Evolutionary conservation across 768 basidiomycete species (phyloP).

Genomic region (Rhodosporidiobolus sp.): DNA sequence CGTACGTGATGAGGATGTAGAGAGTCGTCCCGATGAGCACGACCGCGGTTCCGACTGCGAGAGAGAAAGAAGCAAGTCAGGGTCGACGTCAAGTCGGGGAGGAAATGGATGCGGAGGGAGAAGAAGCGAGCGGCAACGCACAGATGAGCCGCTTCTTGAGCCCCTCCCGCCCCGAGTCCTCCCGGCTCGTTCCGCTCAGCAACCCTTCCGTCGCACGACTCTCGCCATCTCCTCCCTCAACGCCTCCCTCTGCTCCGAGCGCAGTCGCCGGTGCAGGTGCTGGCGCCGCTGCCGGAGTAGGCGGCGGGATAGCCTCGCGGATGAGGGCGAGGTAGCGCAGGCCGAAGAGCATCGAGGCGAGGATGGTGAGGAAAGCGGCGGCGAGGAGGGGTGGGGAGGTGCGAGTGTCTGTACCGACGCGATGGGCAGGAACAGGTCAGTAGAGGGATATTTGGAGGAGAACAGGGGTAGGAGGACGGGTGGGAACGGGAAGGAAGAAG

Average conservation of each 20-base stretch:
- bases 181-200: background rate
- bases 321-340: constrained; percentile 41
- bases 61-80: background rate
- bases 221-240: constrained; percentile 3
- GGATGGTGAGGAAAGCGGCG: constrained; percentile 39
- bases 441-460: background rate
- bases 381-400: constrained; percentile 38
- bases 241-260: background rate
- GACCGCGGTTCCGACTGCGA: background rate
- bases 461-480: background rate
- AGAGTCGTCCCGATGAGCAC: background rate
- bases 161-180: too few relatives aligned
- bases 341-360: constrained; percentile 42
- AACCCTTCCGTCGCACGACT: background rate
- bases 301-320: constrained; percentile 26
- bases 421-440: background rate
- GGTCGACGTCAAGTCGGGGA: background rate
- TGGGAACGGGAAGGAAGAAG: background rate
- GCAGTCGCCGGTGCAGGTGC: constrained; percentile 10
- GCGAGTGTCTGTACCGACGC: constrained; percentile 32
- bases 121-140: background rate
- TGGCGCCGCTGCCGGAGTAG: background rate
- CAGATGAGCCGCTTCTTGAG: background rate
- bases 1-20: constrained; percentile 16
- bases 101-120: background rate